These are phyloP conservation scores for Boeremia lycopersici DNA, from an alignment of 2,329 filamentous ascomycete genomes.

Conservation along the genomic window DNA sequence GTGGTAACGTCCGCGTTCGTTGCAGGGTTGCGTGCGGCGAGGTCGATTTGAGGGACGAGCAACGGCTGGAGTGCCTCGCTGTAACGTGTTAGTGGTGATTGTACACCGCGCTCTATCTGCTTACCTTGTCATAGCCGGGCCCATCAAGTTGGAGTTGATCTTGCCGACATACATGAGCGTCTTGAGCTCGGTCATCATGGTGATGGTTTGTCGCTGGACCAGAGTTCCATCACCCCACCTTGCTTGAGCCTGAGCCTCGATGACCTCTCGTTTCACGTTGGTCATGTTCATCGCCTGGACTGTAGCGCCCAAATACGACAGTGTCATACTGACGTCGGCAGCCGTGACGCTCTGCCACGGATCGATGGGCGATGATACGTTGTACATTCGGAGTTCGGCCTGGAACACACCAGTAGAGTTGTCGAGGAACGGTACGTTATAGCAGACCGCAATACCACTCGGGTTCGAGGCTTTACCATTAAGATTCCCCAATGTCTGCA, in stretches of 20 bases:
- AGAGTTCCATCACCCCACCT: conserved; percentile 32
- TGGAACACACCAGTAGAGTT: conserved; percentile 72
- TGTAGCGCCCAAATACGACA: conserved; percentile 51
- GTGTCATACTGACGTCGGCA: conserved; percentile 49
- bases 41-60: conserved; percentile 70
- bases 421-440: conserved; percentile 77
- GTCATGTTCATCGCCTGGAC: conserved; percentile 48
- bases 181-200: conserved; percentile 55
- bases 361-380: conserved; percentile 64
- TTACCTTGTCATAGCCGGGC: conserved; percentile 65
- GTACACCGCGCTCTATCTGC: conserved; percentile 30
- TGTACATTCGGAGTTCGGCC: conserved; percentile 77
- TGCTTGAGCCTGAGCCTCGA: conserved; percentile 25
- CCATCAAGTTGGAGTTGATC: conserved; percentile 65
- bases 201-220: conserved; percentile 36
- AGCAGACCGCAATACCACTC: conserved; percentile 79
- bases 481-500: conserved; percentile 60
- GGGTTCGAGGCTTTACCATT: conserved; percentile 68
- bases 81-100: conserved; percentile 18
- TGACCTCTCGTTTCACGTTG: conserved; percentile 38
- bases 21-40: conserved; percentile 60
- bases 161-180: conserved; percentile 72
- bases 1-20: conserved; percentile 62
- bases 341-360: conserved; percentile 53
- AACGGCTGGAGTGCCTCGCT: conserved; percentile 66